These are phyloP conservation scores for Fistulinella prunicolor DNA, from an alignment of 768 basidiomycete species.

Conservation along the genomic window DNA sequence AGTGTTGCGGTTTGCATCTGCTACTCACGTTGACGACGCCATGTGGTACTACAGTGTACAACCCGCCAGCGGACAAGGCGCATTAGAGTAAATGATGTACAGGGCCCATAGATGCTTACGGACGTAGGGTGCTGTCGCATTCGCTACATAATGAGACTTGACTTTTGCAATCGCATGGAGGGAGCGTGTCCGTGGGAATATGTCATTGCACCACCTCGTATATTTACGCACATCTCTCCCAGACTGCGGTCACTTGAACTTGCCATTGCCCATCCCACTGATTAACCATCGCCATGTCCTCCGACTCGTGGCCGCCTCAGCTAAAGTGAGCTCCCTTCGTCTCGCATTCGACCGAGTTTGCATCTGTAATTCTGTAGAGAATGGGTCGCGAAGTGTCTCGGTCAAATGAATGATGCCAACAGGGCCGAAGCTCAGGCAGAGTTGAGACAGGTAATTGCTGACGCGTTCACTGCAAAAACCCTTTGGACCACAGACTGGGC, in stretches of 20 bases:
- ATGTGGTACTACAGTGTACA: constrained; percentile 32
- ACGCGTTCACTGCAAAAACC: constrained; percentile 79
- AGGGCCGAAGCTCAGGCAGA: constrained; percentile 87
- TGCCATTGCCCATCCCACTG: not conserved
- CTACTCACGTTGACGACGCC: constrained; percentile 4
- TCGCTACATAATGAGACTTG: too few species aligned
- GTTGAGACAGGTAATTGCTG: constrained; percentile 94
- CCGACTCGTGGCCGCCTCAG: constrained; percentile 78
- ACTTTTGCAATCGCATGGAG: too few species aligned
- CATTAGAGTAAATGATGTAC: constrained; percentile 27
- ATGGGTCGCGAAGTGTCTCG: constrained; percentile 93
- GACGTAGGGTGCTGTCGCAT: constrained; percentile 19
- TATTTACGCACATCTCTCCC: constrained; percentile 10
- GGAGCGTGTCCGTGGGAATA: constrained; percentile 23
- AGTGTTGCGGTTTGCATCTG: constrained; percentile 31
- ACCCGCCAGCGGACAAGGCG: constrained; percentile 34
- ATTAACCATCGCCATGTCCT: constrained; percentile 48
- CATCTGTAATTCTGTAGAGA: constrained; percentile 51
- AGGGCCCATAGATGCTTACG: constrained; percentile 25
- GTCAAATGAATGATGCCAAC: constrained; percentile 87
- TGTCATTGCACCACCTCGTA: not conserved
- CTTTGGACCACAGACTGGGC: constrained; percentile 96
- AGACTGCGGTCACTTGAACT: too few species aligned
- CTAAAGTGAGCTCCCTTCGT: constrained; percentile 53
- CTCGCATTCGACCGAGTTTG: not conserved